A percentile compares a stretch with the other conserved stretches of the same genome.
phyloP scores from a whole-genome alignment of 1,139 yeast genomes.

The Protomyces inundatus region DNA sequence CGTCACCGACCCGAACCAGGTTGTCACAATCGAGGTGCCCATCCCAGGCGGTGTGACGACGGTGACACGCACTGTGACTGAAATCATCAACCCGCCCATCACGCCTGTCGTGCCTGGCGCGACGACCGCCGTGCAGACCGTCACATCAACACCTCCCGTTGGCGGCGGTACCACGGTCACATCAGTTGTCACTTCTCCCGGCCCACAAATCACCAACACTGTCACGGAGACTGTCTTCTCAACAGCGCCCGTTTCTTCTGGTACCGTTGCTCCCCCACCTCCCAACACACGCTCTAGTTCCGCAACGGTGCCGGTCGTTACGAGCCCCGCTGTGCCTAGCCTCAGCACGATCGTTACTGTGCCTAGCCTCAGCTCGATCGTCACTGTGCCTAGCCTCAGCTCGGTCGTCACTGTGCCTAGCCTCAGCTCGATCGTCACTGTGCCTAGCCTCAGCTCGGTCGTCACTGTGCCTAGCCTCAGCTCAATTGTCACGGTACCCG shows the following conservation, averaged over 20 bases:
- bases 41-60: not conserved
- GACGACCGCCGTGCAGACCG: not conserved
- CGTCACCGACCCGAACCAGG: not conserved
- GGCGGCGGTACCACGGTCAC: not conserved
- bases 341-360: not conserved
- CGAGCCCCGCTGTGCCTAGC: not conserved
- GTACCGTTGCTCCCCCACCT: not conserved
- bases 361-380: no score
- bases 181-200: no score
- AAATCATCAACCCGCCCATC: not conserved
- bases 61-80: not conserved
- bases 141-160: not conserved
- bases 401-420: not conserved
- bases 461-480: no score
- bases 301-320: not conserved
- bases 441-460: no score
- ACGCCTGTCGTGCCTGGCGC: not conserved
- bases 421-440: not conserved
- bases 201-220: not conserved
- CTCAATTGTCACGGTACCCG: no score
- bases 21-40: not conserved
- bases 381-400: no score
- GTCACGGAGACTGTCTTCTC: not conserved
- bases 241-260: not conserved
- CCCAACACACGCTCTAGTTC: not conserved